Base-by-base conservation (phyloP, 1,284 basidiomycete genomes). In the Pholiota adiposa region DNA sequence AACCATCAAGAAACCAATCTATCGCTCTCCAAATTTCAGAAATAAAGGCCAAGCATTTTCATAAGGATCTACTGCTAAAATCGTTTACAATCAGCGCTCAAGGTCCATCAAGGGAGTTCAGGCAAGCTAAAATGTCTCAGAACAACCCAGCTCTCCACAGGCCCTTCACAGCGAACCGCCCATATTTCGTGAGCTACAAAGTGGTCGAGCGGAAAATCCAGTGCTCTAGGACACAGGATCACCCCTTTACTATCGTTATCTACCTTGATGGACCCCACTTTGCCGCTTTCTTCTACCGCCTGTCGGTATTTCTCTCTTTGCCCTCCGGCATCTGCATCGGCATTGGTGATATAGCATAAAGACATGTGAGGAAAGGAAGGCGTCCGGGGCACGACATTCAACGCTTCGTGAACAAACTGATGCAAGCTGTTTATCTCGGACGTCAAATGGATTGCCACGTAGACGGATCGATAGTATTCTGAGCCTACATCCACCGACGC, bases 401-500 rank as follows among this genome's bases (percentile, higher is more conserved):
- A 72, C 14, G 67, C 67, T 4, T 67, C 65, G 61, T 81, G 77
- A 9, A 92, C 74, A 18, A 76, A 68, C 16, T 66, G 69, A 63
- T 86, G 87, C 36, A 92, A 70, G n/a, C 67, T 67, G 14, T 70
- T 62, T 21, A 92, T 75, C 23, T 76, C 81, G 1, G 68, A 65
- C 2, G 82, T 79, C 5, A 73, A 78, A 33, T 73, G 67, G 65
- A 88, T 74, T 2, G 80, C 74, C 62, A 87, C 71, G 69, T 85
- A 85, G n/a, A 91, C 85, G 1, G 89, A 90, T 67, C 86, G 84
- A 70, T 85, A 90, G 72, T 86, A 92, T 66, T 83, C 81, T 41
- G 79, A 73, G 41, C 87, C 85, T 4, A 83, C 77, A 14, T 80
- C 76, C 51, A 91, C 73, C 0, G 80, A 78, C 59, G 76, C 70